Percentiles rank a stretch among this genome's conserved stretches.
Evolutionary conservation across 2,329 filamentous ascomycete genomes (phyloP).

Genomic region (Penicillium glabrum): DNA sequence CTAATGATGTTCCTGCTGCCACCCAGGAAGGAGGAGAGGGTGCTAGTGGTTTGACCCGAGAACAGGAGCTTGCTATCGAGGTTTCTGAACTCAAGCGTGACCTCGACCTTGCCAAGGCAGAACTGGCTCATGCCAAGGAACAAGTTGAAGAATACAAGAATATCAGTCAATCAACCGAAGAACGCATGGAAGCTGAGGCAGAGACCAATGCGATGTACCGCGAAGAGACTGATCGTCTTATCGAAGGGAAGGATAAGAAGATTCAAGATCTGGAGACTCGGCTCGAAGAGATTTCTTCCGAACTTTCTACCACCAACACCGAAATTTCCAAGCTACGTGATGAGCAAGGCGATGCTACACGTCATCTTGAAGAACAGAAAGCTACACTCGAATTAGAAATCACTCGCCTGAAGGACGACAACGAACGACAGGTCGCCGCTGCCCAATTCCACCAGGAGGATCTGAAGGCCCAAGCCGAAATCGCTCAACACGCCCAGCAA

Average conservation of each 20-base stretch:
- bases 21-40: constrained; percentile 49
- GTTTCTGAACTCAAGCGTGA: constrained; percentile 84
- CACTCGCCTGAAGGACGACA: constrained; percentile 76
- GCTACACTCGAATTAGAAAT: constrained; percentile 75
- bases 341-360: constrained; percentile 71
- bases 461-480: constrained; percentile 87
- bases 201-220: constrained; percentile 82
- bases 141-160: constrained; percentile 86
- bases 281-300: constrained; percentile 77
- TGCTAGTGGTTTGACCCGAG: constrained; percentile 60
- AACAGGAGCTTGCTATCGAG: constrained; percentile 81
- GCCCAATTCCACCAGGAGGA: constrained; percentile 87
- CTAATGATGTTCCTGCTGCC: constrained; percentile 39
- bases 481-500: constrained; percentile 88
- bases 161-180: constrained; percentile 83
- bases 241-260: constrained; percentile 74
- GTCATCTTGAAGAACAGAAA: constrained; percentile 79
- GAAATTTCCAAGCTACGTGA: constrained; percentile 80
- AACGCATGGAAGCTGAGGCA: constrained; percentile 76
- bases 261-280: constrained; percentile 81
- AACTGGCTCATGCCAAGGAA: constrained; percentile 76
- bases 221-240: constrained; percentile 75
- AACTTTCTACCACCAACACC: constrained; percentile 76
- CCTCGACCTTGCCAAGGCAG: constrained; percentile 74
- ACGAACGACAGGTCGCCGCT: constrained; percentile 74